Base-by-base conservation (phyloP, 768 basidiomycete species). In the Macrocybe gigantea region DNA sequence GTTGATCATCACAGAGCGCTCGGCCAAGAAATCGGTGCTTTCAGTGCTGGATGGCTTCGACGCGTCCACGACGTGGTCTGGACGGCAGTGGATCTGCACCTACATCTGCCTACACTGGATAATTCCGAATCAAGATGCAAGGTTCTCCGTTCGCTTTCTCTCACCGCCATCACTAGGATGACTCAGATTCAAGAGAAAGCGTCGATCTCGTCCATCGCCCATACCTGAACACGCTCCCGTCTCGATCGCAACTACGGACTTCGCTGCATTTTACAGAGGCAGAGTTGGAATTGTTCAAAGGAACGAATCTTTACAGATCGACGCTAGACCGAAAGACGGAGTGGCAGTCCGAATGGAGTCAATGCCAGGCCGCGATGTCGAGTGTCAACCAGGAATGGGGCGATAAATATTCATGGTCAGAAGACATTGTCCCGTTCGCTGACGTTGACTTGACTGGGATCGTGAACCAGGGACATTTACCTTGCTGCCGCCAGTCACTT, bases 291-390 rank as follows among this genome's bases (percentile, higher is more conserved):
- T 60, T 82, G 7, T 75, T 96, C 44, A 70, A 74, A 45, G 93
- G 91, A 0, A 88, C 87, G 2, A 94, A 94, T 61, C 59, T 98
- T 2, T 80, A 81, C 53, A 82, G 85, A 2, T 93, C 92, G 0
- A 82, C 88, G 1, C 45, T 74, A 9, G 86, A 93, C 52, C 78
- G 91, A 1, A 63, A 74, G 52, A 64, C 65, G 3, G 75, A 74
- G 5, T 88, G 86, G 85, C 65, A 67, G 46, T 53, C 56, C 0
- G 89, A 93, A 59, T 88, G 82, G 80, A 55, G 55, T 9, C 62
- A 70, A 34, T 85, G 91, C 54, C 70, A 51, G 6, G 54, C 54
- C n/a, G 53, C 71, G 34, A 58, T 83, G 38, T 54, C 62, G 3
- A 51, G 50, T n/a, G 53, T 60, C 7, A 65, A 74, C 41, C 45